Evolutionary conservation across 1,139 yeast genomes (phyloP), one percentile per base, ranked within the genome.

Genomic region (Yamadazyma pseudoaaseri): DNA sequence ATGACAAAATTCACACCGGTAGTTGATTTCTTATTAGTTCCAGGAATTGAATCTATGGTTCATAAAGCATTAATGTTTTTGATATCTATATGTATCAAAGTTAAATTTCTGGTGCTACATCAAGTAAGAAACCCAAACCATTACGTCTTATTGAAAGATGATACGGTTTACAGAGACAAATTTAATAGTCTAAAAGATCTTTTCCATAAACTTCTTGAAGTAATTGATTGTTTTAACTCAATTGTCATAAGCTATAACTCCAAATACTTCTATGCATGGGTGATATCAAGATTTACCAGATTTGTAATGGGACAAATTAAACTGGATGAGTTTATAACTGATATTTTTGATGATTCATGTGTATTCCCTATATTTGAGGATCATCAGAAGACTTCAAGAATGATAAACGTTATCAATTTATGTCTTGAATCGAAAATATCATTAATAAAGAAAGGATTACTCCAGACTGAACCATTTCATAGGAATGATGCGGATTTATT

Each of bases 11-110:
- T 13, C 8, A 23, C 22, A 5, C 42, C 66, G 56, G 49, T 52
- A 3, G 52, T 69, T 1, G 70, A 65, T 40, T 52, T 66, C 31
- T 47, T 65, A 5, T 44, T 69, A 38, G 63, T 59, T 31, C 72
- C 73, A 2, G 45, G 59, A 4, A 33, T 64, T 11, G 58, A 60
- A 38, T 37, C 51, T 7, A 47, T 61, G 47, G 48, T 64, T 18
- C 71, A 65, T 34, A 60, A 58, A 38, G 45, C 55, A 3, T 48
- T 53, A 13, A 61, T 59, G 27, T 38, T 64, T 10, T 45, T 48
- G 25, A 48, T 63, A 23, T 48, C 65, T 2, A 17, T 45, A 10
- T 16, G 41, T n/a, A 26, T 34, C 6, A 43, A 48, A 30, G 30
- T 41, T n/a, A 45, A 38, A 26, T 27, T 36, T 11, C 33, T 33